These are phyloP conservation scores for Triticum monococcum DNA, from an alignment of 176 grass and related monocot genomes.

Conservation along the genomic window DNA sequence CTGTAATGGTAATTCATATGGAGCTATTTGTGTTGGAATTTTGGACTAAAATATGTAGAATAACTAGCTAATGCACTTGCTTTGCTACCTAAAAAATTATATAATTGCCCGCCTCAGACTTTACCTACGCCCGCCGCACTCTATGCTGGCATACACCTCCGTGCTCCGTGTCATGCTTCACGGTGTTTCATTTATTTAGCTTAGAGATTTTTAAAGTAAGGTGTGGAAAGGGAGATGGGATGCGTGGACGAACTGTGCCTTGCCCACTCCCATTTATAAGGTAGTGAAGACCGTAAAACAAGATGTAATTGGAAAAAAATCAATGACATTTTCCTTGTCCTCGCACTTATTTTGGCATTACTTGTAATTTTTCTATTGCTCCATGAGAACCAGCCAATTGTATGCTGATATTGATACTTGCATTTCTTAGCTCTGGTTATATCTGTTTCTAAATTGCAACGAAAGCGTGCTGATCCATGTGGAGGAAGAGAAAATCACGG, in stretches of 20 bases:
- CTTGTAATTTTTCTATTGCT: slow-evolving; percentile 1
- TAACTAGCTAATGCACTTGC: background rate
- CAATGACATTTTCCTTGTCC: background rate
- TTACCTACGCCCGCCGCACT: background rate
- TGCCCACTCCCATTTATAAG: background rate
- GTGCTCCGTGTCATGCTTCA: background rate
- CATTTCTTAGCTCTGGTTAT: slow-evolving; percentile 14
- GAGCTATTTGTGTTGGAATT: background rate
- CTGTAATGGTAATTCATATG: slow-evolving; percentile 5
- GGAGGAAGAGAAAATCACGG: slow-evolving; percentile 6
- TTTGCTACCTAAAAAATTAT: background rate
- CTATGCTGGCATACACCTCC: background rate
- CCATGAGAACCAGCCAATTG: background rate
- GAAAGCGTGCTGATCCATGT: background rate
- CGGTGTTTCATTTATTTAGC: background rate
- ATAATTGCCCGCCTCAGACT: background rate
- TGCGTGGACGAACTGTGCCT: background rate
- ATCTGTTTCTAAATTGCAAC: background rate
- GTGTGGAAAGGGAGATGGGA: background rate
- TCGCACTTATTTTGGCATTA: background rate
- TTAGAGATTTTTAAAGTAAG: background rate
- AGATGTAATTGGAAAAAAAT: background rate
- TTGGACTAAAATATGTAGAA: slow-evolving; percentile 6
- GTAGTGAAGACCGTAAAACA: background rate
- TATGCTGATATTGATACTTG: background rate